These are phyloP conservation scores for Talaromyces sp. DNA, from an alignment of 2,329 filamentous ascomycete species.

Conservation along the genomic window DNA sequence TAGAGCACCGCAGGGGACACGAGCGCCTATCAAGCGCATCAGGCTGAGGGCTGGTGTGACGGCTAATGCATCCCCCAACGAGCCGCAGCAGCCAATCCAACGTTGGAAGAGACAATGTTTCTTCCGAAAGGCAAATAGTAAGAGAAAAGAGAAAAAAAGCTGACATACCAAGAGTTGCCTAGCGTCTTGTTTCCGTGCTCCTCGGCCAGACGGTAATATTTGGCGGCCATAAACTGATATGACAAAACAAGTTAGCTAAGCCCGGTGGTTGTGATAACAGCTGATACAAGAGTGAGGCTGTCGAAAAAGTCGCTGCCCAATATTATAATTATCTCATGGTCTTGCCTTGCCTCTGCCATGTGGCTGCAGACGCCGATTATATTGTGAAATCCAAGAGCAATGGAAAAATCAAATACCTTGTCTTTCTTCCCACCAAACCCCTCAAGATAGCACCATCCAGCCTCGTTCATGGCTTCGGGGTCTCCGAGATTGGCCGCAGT, in stretches of 20 bases:
- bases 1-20: constrained; percentile 5
- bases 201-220: constrained; percentile 89
- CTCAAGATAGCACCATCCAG: constrained; percentile 90
- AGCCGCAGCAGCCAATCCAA: constrained; percentile 15
- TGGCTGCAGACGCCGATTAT: not conserved
- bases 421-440: constrained; percentile 98
- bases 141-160: constrained; percentile 3
- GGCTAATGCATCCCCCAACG: constrained; percentile 10
- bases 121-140: constrained; percentile 10
- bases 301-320: not conserved
- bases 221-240: constrained; percentile 56
- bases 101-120: not conserved
- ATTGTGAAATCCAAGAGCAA: not conserved
- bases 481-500: constrained; percentile 95
- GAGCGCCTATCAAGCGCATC: constrained; percentile 17
- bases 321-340: not conserved
- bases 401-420: constrained; percentile 59
- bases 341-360: not conserved
- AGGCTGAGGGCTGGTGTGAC: constrained; percentile 8
- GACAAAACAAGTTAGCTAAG: constrained; percentile 1
- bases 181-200: constrained; percentile 81
- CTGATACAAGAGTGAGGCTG: not conserved
- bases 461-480: constrained; percentile 96
- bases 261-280: not conserved
- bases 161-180: constrained; percentile 87